These are phyloP conservation scores for Candida tropicalis DNA, from an alignment of 1,139 yeast genomes.

Conservation along the genomic window DNA sequence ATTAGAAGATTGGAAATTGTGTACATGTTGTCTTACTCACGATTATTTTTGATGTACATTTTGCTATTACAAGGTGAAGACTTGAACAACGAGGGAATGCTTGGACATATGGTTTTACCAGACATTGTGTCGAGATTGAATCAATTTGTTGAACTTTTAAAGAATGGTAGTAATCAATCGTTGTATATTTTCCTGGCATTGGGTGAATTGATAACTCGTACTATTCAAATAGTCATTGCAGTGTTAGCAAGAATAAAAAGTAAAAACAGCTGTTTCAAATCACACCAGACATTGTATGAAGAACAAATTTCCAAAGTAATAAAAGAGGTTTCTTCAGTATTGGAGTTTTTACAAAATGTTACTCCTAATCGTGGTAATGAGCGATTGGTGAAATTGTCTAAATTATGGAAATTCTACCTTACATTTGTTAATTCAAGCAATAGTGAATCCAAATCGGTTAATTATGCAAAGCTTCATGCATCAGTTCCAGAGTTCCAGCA, in stretches of 20 bases:
- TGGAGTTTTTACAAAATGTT: constrained; percentile 8
- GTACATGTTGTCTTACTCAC: constrained; percentile 33
- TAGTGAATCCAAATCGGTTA: constrained; percentile 26
- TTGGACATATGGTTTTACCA: constrained; percentile 24
- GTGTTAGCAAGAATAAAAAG: constrained; percentile 32
- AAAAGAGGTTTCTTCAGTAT: constrained; percentile 4
- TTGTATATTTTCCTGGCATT: constrained; percentile 32
- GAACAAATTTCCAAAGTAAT: constrained; percentile 9
- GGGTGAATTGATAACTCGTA: constrained; percentile 35
- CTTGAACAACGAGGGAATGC: constrained; percentile 22
- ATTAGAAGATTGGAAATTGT: constrained; percentile 28
- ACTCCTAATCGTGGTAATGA: constrained; percentile 22
- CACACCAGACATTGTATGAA: constrained; percentile 2
- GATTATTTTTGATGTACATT: constrained; percentile 33
- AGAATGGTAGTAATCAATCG: constrained; percentile 17
- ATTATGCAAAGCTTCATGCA: constrained; percentile 40
- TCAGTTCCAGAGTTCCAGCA: constrained; percentile 32
- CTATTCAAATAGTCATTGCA: constrained; percentile 41
- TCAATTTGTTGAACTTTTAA: constrained; percentile 21
- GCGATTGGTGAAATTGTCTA: constrained; percentile 29
- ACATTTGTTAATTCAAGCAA: constrained; percentile 37
- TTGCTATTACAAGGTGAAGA: constrained; percentile 42
- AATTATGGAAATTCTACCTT: constrained; percentile 46
- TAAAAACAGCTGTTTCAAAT: constrained; percentile 9
- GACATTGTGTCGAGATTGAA: constrained; percentile 23